Conservation (phyloP, 331 rosid genomes). For the Acacia concinna region DNA sequence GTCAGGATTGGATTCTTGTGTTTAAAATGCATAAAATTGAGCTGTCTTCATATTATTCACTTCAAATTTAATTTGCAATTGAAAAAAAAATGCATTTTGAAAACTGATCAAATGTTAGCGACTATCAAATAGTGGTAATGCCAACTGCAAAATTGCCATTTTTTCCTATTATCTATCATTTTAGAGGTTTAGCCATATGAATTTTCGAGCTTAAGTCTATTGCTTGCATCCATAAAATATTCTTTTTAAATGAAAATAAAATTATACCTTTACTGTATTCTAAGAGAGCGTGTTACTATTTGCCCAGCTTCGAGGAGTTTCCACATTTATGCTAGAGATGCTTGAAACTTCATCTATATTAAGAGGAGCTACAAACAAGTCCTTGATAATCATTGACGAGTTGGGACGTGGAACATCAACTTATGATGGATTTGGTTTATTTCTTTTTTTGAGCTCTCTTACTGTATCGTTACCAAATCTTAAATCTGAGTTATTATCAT, state of each 20-base stretch:
- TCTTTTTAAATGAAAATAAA: not conserved
- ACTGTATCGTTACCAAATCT: slow-evolving; percentile 19
- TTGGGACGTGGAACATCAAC: slow-evolving; percentile 99
- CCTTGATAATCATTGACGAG: slow-evolving; percentile 93
- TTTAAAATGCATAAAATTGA: slow-evolving; percentile 13
- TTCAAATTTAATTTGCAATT: slow-evolving; percentile 7
- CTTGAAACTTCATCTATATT: slow-evolving; percentile 95
- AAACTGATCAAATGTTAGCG: slow-evolving; percentile 6
- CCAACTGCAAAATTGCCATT: not conserved
- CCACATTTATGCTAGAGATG: slow-evolving; percentile 99
- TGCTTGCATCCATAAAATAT: not conserved
- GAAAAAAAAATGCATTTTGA: not conserved
- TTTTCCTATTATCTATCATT: no score
- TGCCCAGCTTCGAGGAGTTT: slow-evolving; percentile 91
- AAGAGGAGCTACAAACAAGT: slow-evolving; percentile 90
- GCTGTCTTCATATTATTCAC: slow-evolving; percentile 14
- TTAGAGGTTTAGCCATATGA: not conserved
- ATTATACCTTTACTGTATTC: slow-evolving; percentile 10
- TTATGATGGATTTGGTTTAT: slow-evolving; percentile 96
- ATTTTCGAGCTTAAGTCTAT: slow-evolving; percentile 5
- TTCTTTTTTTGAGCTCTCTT: slow-evolving; percentile 30
- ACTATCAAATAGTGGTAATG: not conserved
- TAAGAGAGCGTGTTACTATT: slow-evolving; percentile 7
- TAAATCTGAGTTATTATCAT: slow-evolving; percentile 19
- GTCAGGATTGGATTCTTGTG: slow-evolving; percentile 7